Base-by-base conservation (phyloP, 495 filamentous ascomycete species). In the Wilcoxina mikolae region DNA sequence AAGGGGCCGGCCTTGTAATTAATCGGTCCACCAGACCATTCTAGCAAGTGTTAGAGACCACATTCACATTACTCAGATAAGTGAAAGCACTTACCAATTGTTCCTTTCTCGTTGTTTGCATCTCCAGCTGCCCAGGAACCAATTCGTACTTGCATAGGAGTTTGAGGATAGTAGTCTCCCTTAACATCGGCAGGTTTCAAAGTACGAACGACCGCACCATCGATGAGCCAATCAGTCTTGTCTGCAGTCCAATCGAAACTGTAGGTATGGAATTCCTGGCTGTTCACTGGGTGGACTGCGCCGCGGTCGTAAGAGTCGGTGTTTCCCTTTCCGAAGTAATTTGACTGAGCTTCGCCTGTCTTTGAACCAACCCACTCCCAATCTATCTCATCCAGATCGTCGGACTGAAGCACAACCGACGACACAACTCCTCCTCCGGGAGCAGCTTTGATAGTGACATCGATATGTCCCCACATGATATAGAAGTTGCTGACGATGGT, bases 311-410 rank as follows among this genome's bases (percentile, higher is more conserved):
- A 89, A 9, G 76, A 74, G 11, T 69, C 71, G 0, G 82, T 84
- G 51, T 85, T 80, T 12, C 90, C 91, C 71, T 95, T 93, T 66
- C 85, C 83, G 65, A 90, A 98, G 72, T 88, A 98, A 71, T 98
- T 95, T 65, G 79, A 83, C 69, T 95, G 85, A 12, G 93, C 83
- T 50, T 80, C 67, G 48, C 61, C 74, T 51, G 72, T 69, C 60
- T 81, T 74, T 42, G 74, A 73, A 33, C 83, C 83, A 12, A 87
- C 68, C 83, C 83, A 87, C 65, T 87, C 83, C 76, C 87, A 87
- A 68, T 95, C 91, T 62, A 98, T 87, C 69, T 98, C 91, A 68
- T 98, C 91, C 11, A 94, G 77, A 57, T 81, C 78, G 67, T 94
- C 90, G 9, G 89, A 95, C 68, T 91, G 79, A 53, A 98, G 70